Evolutionary conservation across 1,284 basidiomycete species (phyloP).

Genomic region (Amylostereum areolatum): DNA sequence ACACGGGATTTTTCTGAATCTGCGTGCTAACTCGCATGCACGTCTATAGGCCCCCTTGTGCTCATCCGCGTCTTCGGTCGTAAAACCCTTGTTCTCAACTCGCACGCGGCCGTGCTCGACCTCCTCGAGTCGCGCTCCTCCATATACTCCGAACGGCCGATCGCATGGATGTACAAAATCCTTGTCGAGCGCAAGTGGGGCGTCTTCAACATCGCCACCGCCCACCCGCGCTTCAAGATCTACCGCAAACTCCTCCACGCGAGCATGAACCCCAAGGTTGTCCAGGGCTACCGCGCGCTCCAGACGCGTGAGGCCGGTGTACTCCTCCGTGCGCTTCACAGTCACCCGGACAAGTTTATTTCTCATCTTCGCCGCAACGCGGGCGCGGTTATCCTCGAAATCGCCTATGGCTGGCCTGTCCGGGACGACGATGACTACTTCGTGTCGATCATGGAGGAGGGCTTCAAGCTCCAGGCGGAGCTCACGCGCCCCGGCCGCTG

Average conservation of each 20-base stretch:
- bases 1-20: background rate
- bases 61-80: conserved; percentile 31
- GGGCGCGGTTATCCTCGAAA: conserved; percentile 29
- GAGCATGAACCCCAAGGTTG: conserved; percentile 29
- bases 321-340: conserved; percentile 28
- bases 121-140: conserved; percentile 32
- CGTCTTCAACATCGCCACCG: conserved; percentile 24
- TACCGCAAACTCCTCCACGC: conserved; percentile 33
- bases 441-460: conserved; percentile 18
- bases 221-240: conserved; percentile 30
- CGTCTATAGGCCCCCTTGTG: conserved; percentile 22
- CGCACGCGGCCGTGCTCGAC: conserved; percentile 23
- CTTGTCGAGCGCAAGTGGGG: conserved; percentile 32
- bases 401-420: conserved; percentile 33
- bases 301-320: conserved; percentile 31
- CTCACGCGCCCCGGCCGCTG: conserved; percentile 13
- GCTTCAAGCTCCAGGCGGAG: conserved; percentile 6
- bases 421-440: conserved; percentile 26
- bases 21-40: background rate
- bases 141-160: conserved; percentile 37
- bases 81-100: conserved; percentile 31
- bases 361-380: conserved; percentile 32
- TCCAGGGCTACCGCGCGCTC: conserved; percentile 24
- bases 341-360: conserved; percentile 31
- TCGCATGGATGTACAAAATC: conserved; percentile 33